These are phyloP conservation scores for Cryptococcus hybrid DNA, from an alignment of 1,284 basidiomycete species.

Conservation along the genomic window DNA sequence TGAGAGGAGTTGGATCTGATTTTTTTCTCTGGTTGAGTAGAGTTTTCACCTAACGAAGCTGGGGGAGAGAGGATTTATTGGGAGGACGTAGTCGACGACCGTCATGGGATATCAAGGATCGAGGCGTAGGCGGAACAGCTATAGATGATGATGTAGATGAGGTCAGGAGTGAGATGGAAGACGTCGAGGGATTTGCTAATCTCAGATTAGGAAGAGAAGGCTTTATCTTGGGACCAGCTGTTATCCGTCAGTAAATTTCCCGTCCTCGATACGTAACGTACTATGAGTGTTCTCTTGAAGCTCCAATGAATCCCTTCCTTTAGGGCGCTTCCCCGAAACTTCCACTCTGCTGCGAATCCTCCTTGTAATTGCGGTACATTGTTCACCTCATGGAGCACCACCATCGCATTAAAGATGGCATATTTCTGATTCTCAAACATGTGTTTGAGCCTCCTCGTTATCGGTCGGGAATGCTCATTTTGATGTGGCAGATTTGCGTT, in stretches of 20 bases:
- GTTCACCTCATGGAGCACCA: slow-evolving; percentile 39
- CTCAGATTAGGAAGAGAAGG: slow-evolving; percentile 29
- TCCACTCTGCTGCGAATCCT: slow-evolving; percentile 37
- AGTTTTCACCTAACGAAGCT: background rate
- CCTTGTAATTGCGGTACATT: slow-evolving; percentile 44
- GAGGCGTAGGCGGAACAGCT: slow-evolving; percentile 10
- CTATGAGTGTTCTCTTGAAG: slow-evolving; percentile 5
- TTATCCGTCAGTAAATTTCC: background rate
- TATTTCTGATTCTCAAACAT: slow-evolving; percentile 31
- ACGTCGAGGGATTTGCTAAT: slow-evolving; percentile 14
- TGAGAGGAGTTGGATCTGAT: slow-evolving; percentile 28
- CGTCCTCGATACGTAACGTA: slow-evolving; percentile 2
- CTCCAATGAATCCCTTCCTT: slow-evolving; percentile 16
- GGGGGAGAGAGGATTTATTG: slow-evolving; percentile 6
- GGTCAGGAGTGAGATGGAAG: slow-evolving; percentile 16
- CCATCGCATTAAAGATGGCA: slow-evolving; percentile 31
- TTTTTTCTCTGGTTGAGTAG: slow-evolving; percentile 10
- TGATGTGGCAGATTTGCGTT: background rate
- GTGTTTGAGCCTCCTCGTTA: slow-evolving; percentile 20
- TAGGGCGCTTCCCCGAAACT: slow-evolving; percentile 36
- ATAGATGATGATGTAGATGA: slow-evolving; percentile 15
- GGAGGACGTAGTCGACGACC: background rate
- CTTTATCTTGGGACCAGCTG: slow-evolving; percentile 14
- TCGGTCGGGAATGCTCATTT: background rate
- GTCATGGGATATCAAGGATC: slow-evolving; percentile 6